Percentiles rank a stretch among this genome's conserved stretches.
Conservation (phyloP, 2,329 filamentous ascomycete species). For the Huntiella decipiens region DNA sequence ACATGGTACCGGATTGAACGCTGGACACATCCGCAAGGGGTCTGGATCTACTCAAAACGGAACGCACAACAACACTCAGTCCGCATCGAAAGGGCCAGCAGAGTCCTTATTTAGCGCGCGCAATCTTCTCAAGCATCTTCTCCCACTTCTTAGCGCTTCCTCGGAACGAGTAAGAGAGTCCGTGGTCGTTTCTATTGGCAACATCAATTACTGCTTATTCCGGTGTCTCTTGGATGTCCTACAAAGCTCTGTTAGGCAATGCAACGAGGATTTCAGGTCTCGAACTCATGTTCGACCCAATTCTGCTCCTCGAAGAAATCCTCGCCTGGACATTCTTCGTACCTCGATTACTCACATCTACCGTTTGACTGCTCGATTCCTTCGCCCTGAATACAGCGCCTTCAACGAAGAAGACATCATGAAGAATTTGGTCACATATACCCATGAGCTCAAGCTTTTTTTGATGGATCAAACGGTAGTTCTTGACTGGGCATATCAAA, state of each 20-base stretch:
- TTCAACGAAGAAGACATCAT: slow-evolving; percentile 81
- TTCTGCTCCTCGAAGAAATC: slow-evolving; percentile 64
- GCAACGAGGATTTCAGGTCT: slow-evolving; percentile 73
- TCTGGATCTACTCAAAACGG: slow-evolving; percentile 48
- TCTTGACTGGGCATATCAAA: slow-evolving; percentile 86
- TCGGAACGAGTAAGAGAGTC: slow-evolving; percentile 72
- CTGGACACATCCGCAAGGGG: slow-evolving; percentile 62
- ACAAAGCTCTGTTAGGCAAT: slow-evolving; percentile 67
- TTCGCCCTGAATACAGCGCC: slow-evolving; percentile 52
- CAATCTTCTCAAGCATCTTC: slow-evolving; percentile 77
- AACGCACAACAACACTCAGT: background rate
- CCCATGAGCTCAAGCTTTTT: slow-evolving; percentile 83
- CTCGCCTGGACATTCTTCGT: slow-evolving; percentile 67
- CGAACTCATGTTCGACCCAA: slow-evolving; percentile 72
- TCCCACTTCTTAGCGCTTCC: slow-evolving; percentile 65
- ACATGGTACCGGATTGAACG: slow-evolving; percentile 12
- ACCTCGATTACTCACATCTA: slow-evolving; percentile 96
- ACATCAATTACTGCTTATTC: slow-evolving; percentile 89
- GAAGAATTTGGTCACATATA: slow-evolving; percentile 71
- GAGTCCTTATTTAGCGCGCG: slow-evolving; percentile 75
- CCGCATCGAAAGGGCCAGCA: slow-evolving; percentile 16
- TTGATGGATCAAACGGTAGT: slow-evolving; percentile 89
- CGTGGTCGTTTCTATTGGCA: slow-evolving; percentile 78
- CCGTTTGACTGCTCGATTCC: slow-evolving; percentile 76
- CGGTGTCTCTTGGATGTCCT: slow-evolving; percentile 76